Base-by-base conservation (phyloP, 2,329 filamentous ascomycete genomes). In the Talaromyces sp. region DNA sequence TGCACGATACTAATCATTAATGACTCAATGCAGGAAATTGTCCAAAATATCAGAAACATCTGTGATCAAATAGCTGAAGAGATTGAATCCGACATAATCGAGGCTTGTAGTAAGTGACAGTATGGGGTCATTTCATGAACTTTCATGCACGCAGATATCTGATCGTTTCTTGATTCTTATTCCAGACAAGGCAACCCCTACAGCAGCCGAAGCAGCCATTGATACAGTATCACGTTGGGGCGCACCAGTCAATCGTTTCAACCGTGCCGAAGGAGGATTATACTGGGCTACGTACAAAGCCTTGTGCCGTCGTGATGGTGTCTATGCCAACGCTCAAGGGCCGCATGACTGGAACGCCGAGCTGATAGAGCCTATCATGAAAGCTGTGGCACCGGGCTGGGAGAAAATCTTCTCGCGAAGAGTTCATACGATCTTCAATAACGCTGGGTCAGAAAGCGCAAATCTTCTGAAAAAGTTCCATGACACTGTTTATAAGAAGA, bases 251-350 rank as follows among this genome's bases (percentile, higher is more conserved):
- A 61, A 61, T 47, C 58, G 58, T 22, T 31, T 22, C n/a, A 61
- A 58, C 15, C 77, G 73, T 34, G 43, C 67, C 15, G 71, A 75
- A 36, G 85, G 85, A 11, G 85, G 85, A 1, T 72, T 85, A 13
- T 69, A 72, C 38, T 88, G 77, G 75, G 29, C 74, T 1, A 87
- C 86, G 0, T 89, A 88, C 69, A 85, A 83, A 72, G 87, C 86
- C 10, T 80, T 84, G 2, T 83, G 83, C 60, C 77, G 83, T 47
- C 79, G 85, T 53, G 69, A 81, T 63, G 86, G 84, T 5, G 77
- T 79, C 2, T 86, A 75, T 69, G 69, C 73, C 1, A 80, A 80
- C 60, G 45, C 65, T 5, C 70, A 74, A 36, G 80, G 81, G 29
- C 65, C 69, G 60, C 66, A 73, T 73, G 22, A 64, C 31, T 74